A percentile compares a stretch with the other conserved stretches of the same genome.
These are phyloP conservation scores for Gleditsia sinensis DNA, from an alignment of 306 rosid genomes.

Conservation along the genomic window DNA sequence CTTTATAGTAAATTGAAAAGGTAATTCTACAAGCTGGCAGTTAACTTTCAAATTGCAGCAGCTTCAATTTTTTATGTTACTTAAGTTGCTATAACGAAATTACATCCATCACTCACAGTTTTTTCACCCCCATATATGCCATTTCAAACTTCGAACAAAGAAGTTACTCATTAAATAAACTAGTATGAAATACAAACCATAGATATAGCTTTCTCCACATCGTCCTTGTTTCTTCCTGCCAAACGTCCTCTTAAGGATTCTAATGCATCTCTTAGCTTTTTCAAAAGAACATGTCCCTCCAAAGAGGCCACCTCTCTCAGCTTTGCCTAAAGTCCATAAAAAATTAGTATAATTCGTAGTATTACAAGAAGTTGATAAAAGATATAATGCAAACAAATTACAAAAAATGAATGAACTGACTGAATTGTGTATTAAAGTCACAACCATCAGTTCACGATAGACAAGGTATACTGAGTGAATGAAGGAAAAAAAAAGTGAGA, in stretches of 20 bases:
- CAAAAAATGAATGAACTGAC: constrained; percentile 5
- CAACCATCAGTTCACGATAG: not conserved
- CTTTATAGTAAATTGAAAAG: not conserved
- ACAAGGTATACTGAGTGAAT: not conserved
- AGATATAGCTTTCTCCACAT: constrained; percentile 93
- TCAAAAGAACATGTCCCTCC: constrained; percentile 97
- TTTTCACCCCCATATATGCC: not conserved
- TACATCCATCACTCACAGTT: not conserved
- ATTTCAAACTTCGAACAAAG: constrained; percentile 33
- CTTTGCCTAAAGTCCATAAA: constrained; percentile 69
- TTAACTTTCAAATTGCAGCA: not conserved
- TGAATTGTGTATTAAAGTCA: not conserved
- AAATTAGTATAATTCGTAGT: not conserved
- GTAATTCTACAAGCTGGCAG: not conserved
- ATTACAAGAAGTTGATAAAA: constrained; percentile 18
- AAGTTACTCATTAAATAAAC: not conserved
- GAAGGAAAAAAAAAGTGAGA: not conserved
- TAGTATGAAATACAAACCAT: constrained; percentile 62
- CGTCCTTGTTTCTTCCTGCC: constrained; percentile 87
- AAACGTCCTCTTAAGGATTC: constrained; percentile 79
- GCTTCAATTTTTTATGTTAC: not conserved
- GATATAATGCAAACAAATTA: constrained; percentile 7
- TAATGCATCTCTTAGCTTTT: constrained; percentile 94
- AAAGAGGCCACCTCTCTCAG: constrained; percentile 89
- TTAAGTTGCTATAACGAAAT: not conserved